Base-by-base conservation (phyloP, 345 rosid genomes). In the Salix suchowensis region DNA sequence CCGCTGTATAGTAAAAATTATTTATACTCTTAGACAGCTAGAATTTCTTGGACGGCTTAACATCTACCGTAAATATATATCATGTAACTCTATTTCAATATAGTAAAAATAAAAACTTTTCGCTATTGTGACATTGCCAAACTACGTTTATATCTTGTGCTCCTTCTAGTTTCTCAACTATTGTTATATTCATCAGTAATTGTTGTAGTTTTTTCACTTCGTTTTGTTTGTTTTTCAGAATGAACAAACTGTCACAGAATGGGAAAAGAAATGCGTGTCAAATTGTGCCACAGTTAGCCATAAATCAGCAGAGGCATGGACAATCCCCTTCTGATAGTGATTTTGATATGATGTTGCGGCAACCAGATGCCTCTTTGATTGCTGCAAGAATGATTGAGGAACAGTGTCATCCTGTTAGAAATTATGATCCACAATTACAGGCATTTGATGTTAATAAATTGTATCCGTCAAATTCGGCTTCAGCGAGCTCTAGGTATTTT, bases 401-500 rank as follows among this genome's bases (percentile, higher is more conserved):
- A 66, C 71, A 52, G 76, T 74, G 32, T 54, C 48, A 5, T 30
- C 55, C 48, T 74, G 15, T 64, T 7, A 69, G 78, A 24, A 62
- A 39, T 36, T 68, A 9, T 34, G 24, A 75, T 78, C 37, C 82
- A 75, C 68, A 26, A 50, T 46, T 62, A 48, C 55, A 11, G 42
- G 65, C 64, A n/a, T 39, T 46, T 72, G 52, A 77, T 48, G 34
- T 36, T 67, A 80, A 74, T 62, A 69, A 74, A 48, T 66, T 21
- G 55, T 71, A 66, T 58, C 72, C 68, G 26, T 60, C 50, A n/a
- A 76, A 50, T 65, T 67, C 64, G 36, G 19, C 69, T 65, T 60
- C 62, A 19, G 40, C 69, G 36, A 70, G 8, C 70, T 75, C 81
- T 61, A 80, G 81, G 82, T 80, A 74, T 65, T 34, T 61, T 60